Base-by-base conservation (phyloP, 805 yeast species). In the Starmerella kuoi region DNA sequence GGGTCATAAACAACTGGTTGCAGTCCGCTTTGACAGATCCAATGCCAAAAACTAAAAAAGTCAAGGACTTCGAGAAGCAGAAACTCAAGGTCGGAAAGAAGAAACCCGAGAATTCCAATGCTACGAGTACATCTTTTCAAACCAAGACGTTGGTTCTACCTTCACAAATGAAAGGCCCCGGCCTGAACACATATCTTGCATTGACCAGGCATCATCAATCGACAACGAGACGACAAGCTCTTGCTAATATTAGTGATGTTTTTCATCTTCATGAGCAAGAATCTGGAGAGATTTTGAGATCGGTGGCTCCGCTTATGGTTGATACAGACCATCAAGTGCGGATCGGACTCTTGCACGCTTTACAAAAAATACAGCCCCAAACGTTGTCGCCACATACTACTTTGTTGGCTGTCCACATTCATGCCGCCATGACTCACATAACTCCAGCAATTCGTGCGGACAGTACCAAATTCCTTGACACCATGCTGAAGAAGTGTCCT, bases 401-500 rank as follows among this genome's bases (percentile, higher is more conserved):
- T 20, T 40, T 51, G 19, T 41, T 66, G 15, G 69, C 81, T n/a
- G 67, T 88, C 24, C 87, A 80, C 58, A 68, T 88, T 15, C 81
- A 80, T 52, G 79, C 88, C 40, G 93, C 95, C 3, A 88, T 91
- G 95, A 81, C 96, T 15, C 96, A 91, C 58, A 80, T 91, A 31
- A 72, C 72, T 24, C 77, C 85, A 1, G 76, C 74, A 3, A 76
- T 91, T 22, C 71, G 95, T 42, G 72, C 74, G 35, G 86, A 82
- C 46, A 75, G 94, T 2, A 73, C 88, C 0, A 73, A 70, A 44
- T 82, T 80, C 52, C 62, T 87, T 21, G 66, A 69, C 31, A 66
- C 77, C 3, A 57, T 86, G 41, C 58, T 85, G n/a, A 65, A 69
- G 21, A 40, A 40, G 35, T 44, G 50, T 22, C 51, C 55, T 1